Percentiles rank a stretch among this genome's conserved stretches.
These are phyloP conservation scores for Avena eriantha DNA, from an alignment of 176 grass and related monocot genomes.

Conservation along the genomic window DNA sequence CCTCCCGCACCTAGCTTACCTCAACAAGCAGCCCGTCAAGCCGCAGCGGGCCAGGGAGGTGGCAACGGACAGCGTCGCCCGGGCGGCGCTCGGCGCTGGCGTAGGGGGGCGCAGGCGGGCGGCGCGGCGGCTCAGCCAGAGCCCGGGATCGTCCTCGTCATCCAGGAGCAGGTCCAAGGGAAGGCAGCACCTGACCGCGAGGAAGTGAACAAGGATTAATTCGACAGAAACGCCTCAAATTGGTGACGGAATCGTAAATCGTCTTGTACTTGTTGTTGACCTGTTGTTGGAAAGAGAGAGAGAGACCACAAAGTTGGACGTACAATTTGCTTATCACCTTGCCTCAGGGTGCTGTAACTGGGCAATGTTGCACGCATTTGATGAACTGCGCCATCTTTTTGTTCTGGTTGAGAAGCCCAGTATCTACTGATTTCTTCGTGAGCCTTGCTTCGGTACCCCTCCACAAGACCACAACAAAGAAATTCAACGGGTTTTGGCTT, in stretches of 20 bases:
- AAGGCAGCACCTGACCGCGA: slow-evolving; percentile 28
- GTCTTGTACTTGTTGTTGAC: too few relatives aligned
- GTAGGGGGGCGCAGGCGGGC: slow-evolving; percentile 26
- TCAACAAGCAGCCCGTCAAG: slow-evolving; percentile 91
- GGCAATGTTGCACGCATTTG: too few relatives aligned
- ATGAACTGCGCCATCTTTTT: too few relatives aligned
- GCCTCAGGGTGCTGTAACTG: too few relatives aligned
- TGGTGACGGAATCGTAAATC: neutral
- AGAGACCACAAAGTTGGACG: too few relatives aligned
- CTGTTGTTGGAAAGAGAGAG: too few relatives aligned
- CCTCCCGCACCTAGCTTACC: slow-evolving; percentile 74
- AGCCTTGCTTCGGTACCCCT: too few relatives aligned
- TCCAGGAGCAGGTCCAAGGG: slow-evolving; percentile 48
- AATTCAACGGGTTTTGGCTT: too few relatives aligned
- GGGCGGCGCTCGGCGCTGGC: slow-evolving; percentile 69
- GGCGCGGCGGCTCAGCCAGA: slow-evolving; percentile 49
- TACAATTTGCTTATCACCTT: too few relatives aligned
- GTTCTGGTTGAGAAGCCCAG: too few relatives aligned
- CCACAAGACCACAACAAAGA: too few relatives aligned
- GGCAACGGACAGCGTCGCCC: slow-evolving; percentile 67
- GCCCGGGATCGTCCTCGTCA: slow-evolving; percentile 5
- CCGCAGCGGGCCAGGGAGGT: slow-evolving; percentile 73
- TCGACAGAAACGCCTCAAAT: neutral
- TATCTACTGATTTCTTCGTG: too few relatives aligned
- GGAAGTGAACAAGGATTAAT: slow-evolving; percentile 19